Percentiles rank a stretch among this genome's conserved stretches.
These are phyloP conservation scores for Lolium multiflorum DNA, from an alignment of 176 grass and related monocot genomes.

Conservation along the genomic window DNA sequence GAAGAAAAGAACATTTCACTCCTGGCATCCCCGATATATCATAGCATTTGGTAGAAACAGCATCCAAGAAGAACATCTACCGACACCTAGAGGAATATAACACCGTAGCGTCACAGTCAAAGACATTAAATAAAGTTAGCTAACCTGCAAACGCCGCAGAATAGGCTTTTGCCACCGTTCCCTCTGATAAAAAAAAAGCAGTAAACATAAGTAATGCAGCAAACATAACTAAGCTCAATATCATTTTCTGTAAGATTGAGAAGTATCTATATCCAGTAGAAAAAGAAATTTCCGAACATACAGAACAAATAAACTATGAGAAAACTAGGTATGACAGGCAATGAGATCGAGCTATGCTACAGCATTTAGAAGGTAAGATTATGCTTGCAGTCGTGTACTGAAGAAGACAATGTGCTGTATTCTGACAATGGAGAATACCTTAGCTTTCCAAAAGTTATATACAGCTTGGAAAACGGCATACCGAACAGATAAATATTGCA, in stretches of 20 bases:
- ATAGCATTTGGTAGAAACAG: background rate
- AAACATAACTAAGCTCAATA: slow-evolving; percentile 6
- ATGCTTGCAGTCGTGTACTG: background rate
- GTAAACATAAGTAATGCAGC: slow-evolving; percentile 31
- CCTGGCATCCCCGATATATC: slow-evolving; percentile 16
- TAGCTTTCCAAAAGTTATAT: slow-evolving; percentile 97
- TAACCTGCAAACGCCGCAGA: slow-evolving; percentile 92
- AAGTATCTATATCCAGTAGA: slow-evolving; percentile 24
- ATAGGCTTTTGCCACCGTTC: slow-evolving; percentile 98
- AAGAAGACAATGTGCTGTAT: slow-evolving; percentile 16
- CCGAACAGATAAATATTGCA: slow-evolving; percentile 75
- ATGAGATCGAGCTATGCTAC: background rate
- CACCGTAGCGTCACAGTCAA: slow-evolving; percentile 4
- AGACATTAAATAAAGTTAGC: slow-evolving; percentile 37
- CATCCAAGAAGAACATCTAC: slow-evolving; percentile 31
- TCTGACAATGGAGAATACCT: slow-evolving; percentile 60
- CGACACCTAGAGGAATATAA: background rate
- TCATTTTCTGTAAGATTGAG: slow-evolving; percentile 16
- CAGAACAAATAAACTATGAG: slow-evolving; percentile 5
- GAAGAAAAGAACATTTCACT: slow-evolving; percentile 21
- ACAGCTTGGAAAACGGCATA: slow-evolving; percentile 76
- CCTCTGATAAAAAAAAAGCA: slow-evolving; percentile 64
- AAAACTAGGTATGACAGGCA: background rate
- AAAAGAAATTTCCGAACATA: background rate
- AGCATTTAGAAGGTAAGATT: slow-evolving; percentile 37